Evolutionary conservation across 352 stramenopile species (phyloP), one percentile per base, ranked within the genome.

Genomic region (Globisporangium irregulare): DNA sequence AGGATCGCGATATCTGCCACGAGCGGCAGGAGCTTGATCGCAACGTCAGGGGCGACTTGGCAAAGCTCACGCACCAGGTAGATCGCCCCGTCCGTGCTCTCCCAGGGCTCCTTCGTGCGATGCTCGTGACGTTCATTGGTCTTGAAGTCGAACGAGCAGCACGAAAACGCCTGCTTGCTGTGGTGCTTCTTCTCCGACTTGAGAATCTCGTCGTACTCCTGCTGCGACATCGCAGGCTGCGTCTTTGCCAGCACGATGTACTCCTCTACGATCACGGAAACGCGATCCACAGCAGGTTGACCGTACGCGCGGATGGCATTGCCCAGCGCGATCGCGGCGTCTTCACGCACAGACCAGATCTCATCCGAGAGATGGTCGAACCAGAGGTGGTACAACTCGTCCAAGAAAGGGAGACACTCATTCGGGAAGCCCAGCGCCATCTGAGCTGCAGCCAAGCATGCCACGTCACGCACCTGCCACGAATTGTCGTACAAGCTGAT

Each of bases 311-410:
- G 86, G n/a, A 97, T 91, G 12, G 91, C 92, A 73, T 98, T 94
- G 15, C 94, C 96, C 32, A 99, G 79, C 20, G 97, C 95, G 20
- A 98, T 94, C 14, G 96, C 96, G 0, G 95, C 95, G 76, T 98
- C 94, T 75, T 98, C 95, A 46, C 97, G 92, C 29, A 99, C 92
- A n/a, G 91, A 98, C 96, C 96, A 99, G 72, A 99, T 98, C 62
- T 98, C 90, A 74, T 99, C 97, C 50, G 95, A 97, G 53, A 99
- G 76, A 73, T 99, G 96, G 60, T 97, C 92, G 41, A 97, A 96
- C 96, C 96, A 99, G 64, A 91, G 65, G 34, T 84, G 79, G 62
- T 89, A 92, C 1, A 99, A 72, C 56, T 92, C 92, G 2, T 94
- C 79, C 22, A 98, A 73, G 72, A 97, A 95, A 7, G 84, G 77